A percentile compares a stretch with the other conserved stretches of the same genome.
phyloP scores from a whole-genome alignment of 257 asterid species.

The Vinca minor region DNA sequence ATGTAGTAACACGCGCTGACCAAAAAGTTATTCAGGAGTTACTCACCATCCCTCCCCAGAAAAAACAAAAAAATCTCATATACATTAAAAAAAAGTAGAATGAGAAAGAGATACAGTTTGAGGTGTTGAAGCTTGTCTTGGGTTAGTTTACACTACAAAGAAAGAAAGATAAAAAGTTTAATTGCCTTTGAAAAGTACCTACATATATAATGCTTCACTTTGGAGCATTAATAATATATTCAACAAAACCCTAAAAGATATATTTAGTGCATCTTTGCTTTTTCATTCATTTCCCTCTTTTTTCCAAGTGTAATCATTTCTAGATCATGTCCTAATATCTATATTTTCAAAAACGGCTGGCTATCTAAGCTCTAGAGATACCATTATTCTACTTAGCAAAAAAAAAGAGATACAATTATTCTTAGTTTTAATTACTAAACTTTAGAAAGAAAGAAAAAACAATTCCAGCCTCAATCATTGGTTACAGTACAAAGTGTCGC shows the following conservation, averaged over 20 bases:
- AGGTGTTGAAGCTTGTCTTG: slow-evolving; percentile 43
- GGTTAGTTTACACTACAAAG: slow-evolving; percentile 27
- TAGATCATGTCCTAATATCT: slow-evolving; percentile 49
- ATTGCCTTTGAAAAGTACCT: slow-evolving; percentile 47
- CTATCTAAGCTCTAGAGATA: neutral
- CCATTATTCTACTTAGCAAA: no score
- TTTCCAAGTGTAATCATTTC: slow-evolving; percentile 36
- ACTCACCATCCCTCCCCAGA: no score
- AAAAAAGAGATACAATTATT: neutral
- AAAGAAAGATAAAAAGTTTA: slow-evolving; percentile 49
- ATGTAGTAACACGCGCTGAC: no score
- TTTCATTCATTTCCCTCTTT: slow-evolving; percentile 23
- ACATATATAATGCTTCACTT: slow-evolving; percentile 37
- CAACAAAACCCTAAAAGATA: slow-evolving; percentile 27
- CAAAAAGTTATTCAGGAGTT: no score
- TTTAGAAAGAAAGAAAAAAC: slow-evolving; percentile 18
- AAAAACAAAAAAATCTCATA: neutral
- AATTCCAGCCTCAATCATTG: slow-evolving; percentile 39
- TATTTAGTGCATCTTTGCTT: slow-evolving; percentile 41
- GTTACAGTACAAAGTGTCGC: slow-evolving; percentile 12
- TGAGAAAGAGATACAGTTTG: slow-evolving; percentile 15
- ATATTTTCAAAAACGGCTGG: slow-evolving; percentile 25
- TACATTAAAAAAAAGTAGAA: neutral
- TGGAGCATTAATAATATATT: slow-evolving; percentile 16
- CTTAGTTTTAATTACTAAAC: slow-evolving; percentile 10